Conservation (phyloP, 805 yeast species). For the Hanseniaspora guilliermondii region DNA sequence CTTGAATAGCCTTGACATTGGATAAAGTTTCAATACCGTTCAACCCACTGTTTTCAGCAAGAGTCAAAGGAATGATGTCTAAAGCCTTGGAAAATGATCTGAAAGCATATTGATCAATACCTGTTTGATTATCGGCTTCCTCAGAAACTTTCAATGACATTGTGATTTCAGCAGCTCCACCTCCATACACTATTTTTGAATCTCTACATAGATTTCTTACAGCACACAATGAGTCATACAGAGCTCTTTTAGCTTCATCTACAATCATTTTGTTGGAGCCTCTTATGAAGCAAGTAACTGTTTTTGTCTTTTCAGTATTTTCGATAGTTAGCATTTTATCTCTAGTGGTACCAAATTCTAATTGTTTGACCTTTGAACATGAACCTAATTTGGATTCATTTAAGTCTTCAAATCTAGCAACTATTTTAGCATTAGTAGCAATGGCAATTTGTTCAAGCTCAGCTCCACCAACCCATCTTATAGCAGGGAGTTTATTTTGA, state of each 20-base stretch:
- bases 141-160: constrained; percentile 83
- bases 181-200: constrained; percentile 94
- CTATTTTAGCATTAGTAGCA: constrained; percentile 94
- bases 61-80: constrained; percentile 83
- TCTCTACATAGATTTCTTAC: constrained; percentile 90
- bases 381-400: constrained; percentile 68
- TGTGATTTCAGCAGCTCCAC: constrained; percentile 95
- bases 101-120: constrained; percentile 96
- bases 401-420: constrained; percentile 91
- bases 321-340: constrained; percentile 94
- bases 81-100: constrained; percentile 86
- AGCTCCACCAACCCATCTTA: constrained; percentile 98
- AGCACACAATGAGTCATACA: constrained; percentile 93
- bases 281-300: constrained; percentile 78
- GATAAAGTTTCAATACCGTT: constrained; percentile 87
- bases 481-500: constrained; percentile 84
- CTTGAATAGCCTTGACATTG: constrained; percentile 70
- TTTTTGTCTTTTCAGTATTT: constrained; percentile 56
- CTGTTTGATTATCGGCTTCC: constrained; percentile 85
- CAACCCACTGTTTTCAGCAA: constrained; percentile 94
- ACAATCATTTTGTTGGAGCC: constrained; percentile 97
- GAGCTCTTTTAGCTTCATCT: constrained; percentile 91
- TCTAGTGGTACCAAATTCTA: constrained; percentile 91
- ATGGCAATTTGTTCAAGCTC: constrained; percentile 92
- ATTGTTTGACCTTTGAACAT: constrained; percentile 74